Evolutionary conservation across 139 green algal species (phyloP), one percentile per base, ranked within the genome.

Genomic region (Closterium sp.): DNA sequence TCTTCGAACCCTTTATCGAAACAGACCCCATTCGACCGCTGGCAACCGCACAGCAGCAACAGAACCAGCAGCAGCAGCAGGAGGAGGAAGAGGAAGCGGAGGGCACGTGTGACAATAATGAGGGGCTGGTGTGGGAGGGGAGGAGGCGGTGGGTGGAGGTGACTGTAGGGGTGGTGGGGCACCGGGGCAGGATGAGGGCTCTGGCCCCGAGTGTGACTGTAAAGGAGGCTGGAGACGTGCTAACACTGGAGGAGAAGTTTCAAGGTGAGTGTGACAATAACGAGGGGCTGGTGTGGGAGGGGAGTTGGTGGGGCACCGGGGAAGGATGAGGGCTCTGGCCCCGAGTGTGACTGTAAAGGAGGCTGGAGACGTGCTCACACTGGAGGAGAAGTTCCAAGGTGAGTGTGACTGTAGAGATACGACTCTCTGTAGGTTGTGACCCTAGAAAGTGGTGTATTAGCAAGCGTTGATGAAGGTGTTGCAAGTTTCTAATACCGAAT

Each of bases 1-100:
- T 97, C 19, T 91, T 96, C 3, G 96, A 97, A 91, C 96, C 96
- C 0, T 97, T 96, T 90, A 91, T 97, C 7, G 93, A 96, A 9
- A 95, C 94, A 13, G 94, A 96, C 86, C 31, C 89, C 70, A 93
- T 96, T 28, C 42, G 42, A 62, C 42, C 42, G 42, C 42, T 62
- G 42, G 5, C 42, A 7, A 7, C 42, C 5, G 5, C 42, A 62
- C 42, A 7, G 7, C 42, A 62, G 4, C 6, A 29, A 7, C 28
- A 29, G 28, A 87, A 32, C 6, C 84, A 32, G 84, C n/a, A 22
- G 84, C 42, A 62, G 42, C 5, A n/a, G n/a, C n/a, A n/a, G n/a
- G n/a, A n/a, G n/a, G n/a, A 62, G 7, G 42, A 7, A 7, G 42
- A 73, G 50, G 50, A 22, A 24, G 50, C 4, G 13, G 45, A 7